Conservation (phyloP, 331 rosid genomes). For the Quercus tomentella region DNA sequence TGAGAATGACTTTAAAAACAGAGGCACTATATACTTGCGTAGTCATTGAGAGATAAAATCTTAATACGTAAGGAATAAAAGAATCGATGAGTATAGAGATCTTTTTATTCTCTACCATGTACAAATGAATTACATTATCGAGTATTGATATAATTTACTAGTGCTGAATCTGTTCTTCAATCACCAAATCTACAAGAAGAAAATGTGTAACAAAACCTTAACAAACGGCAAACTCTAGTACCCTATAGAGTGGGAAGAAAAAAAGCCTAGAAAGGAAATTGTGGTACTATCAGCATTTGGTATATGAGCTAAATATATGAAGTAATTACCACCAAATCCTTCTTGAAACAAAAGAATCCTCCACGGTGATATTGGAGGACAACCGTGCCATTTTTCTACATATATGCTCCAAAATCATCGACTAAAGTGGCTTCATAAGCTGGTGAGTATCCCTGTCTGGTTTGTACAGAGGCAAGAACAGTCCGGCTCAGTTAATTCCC, state of each 20-base stretch:
- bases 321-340: background rate
- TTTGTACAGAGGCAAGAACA: conserved; percentile 79
- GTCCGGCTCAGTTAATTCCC: conserved; percentile 33
- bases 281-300: background rate
- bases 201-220: background rate
- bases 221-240: background rate
- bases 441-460: conserved; percentile 34
- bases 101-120: conserved; percentile 33
- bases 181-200: conserved; percentile 24
- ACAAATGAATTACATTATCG: conserved; percentile 29
- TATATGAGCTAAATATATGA: background rate
- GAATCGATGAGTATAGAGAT: background rate
- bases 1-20: background rate
- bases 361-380: background rate
- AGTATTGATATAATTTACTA: background rate
- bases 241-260: background rate
- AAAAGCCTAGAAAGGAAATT: background rate
- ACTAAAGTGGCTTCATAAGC: conserved; percentile 12
- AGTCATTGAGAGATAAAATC: background rate
- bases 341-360: background rate
- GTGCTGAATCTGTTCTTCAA: background rate
- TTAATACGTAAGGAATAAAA: background rate
- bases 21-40: background rate
- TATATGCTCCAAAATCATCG: background rate
- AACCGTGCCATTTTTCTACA: conserved; percentile 14